These are phyloP conservation scores for Breynia disticha DNA, from an alignment of 441 rosid species.

Conservation along the genomic window DNA sequence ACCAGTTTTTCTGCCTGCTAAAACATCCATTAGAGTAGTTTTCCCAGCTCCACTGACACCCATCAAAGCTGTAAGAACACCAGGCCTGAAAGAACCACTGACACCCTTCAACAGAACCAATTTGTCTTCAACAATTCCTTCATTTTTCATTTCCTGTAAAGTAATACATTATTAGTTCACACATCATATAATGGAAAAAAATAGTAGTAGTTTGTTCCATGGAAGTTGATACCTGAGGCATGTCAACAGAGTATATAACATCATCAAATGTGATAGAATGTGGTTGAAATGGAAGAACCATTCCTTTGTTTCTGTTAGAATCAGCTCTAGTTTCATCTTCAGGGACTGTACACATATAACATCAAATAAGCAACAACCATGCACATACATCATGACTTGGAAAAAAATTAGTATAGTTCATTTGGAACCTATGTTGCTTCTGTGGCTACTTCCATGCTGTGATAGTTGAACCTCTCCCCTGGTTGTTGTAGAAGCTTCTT, in stretches of 20 bases:
- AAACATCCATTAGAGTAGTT: conserved; percentile 46
- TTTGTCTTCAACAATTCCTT: conserved; percentile 44
- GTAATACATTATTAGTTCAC: not conserved
- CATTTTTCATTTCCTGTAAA: conserved; percentile 50
- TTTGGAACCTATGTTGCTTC: conserved; percentile 15
- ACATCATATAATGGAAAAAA: not conserved
- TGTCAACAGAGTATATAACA: conserved; percentile 49
- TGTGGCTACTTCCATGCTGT: conserved; percentile 6
- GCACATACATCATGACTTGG: too few relatives aligned
- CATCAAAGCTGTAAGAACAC: conserved; percentile 86
- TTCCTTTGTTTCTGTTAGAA: conserved; percentile 56
- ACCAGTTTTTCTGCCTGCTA: conserved; percentile 47
- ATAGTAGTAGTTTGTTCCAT: not conserved
- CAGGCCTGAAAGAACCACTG: conserved; percentile 85
- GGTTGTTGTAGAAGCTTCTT: conserved; percentile 3
- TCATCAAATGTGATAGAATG: conserved; percentile 59
- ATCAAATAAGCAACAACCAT: not conserved
- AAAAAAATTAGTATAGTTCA: not conserved
- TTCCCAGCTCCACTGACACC: conserved; percentile 93
- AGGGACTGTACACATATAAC: conserved; percentile 5
- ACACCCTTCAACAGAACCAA: conserved; percentile 61
- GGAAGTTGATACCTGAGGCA: conserved; percentile 53
- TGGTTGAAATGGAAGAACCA: conserved; percentile 86
- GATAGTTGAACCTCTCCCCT: conserved; percentile 30
- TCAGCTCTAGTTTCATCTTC: conserved; percentile 27